Conservation (phyloP, 768 basidiomycete genomes). For the Trametes cubensis region DNA sequence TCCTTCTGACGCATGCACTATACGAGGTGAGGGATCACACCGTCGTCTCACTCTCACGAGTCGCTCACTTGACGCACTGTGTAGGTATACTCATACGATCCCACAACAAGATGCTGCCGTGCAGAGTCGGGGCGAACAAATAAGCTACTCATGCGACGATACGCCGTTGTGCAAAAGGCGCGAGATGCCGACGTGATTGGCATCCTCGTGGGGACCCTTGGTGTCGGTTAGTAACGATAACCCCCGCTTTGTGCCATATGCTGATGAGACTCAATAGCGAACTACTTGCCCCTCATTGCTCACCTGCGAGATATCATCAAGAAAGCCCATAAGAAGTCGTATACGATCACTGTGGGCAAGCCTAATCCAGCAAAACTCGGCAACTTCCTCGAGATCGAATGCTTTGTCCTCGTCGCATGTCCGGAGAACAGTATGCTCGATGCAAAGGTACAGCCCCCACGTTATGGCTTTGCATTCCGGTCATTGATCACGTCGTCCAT, state of each 20-base stretch:
- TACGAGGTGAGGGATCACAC: constrained; percentile 50
- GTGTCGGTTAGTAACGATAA: constrained; percentile 73
- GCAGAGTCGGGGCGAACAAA: constrained; percentile 75
- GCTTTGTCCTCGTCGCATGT: constrained; percentile 93
- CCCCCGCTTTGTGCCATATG: constrained; percentile 9
- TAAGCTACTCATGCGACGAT: constrained; percentile 85
- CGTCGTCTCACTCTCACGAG: background rate
- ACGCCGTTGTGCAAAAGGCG: constrained; percentile 83
- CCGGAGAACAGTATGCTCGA: constrained; percentile 88
- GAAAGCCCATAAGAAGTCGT: constrained; percentile 80
- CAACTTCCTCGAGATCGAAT: constrained; percentile 96
- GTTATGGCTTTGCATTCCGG: background rate
- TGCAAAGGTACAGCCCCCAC: constrained; percentile 57
- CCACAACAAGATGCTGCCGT: constrained; percentile 46
- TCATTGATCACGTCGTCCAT: background rate
- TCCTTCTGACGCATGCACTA: constrained; percentile 79
- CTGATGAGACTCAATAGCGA: constrained; percentile 48
- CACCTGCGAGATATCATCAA: constrained; percentile 75
- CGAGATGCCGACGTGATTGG: constrained; percentile 93
- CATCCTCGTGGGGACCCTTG: constrained; percentile 92
- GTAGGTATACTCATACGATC: constrained; percentile 81
- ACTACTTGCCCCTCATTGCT: constrained; percentile 82
- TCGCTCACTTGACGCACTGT: background rate
- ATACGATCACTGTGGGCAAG: constrained; percentile 94
- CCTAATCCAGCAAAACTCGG: constrained; percentile 93